Evolutionary conservation across 2,329 filamentous ascomycete genomes (phyloP), one percentile per base, ranked within the genome.

Genomic region (Purpureocillium lavendulum): DNA sequence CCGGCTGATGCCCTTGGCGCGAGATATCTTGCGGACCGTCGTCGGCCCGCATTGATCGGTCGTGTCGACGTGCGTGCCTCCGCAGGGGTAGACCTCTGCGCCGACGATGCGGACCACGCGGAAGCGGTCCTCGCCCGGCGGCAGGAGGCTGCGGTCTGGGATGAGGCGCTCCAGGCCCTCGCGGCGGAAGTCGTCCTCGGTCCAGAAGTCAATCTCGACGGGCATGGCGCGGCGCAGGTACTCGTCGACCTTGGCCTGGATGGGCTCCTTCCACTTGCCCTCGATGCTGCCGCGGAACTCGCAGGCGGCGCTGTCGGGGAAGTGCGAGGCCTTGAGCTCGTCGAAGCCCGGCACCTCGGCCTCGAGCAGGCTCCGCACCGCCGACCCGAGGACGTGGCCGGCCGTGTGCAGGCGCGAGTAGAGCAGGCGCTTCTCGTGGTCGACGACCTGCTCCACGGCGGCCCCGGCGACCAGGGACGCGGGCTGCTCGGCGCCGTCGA

Each of bases 341-440:
- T 75, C 71, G 42, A 82, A 77, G 16, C 62, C 64, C 1, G 60
- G 59, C 11, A 82, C 56, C 38, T 75, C 55, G 2, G 65, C 58
- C 44, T 72, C 67, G 2, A 77, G 58, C 0, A 84, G 66, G 38
- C 70, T 64, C 2, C 75, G 68, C n/a, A 86, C 77, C 0, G 83
- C 82, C 1, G 77, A 61, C 3, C 83, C 82, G 1, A 87, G 70
- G 3, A 87, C 74, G 49, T 88, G 84, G 28, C 84, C 84, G 0
- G 81, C 83, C 0, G 83, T 87, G 58, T 88, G 84, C 1, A 82
- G 68, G 1, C 82, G 73, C 1, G 80, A 85, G 60, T 82, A 77
- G 1, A 84, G 64, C 1, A 67, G 52, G 1, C 84, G 71, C 46
- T 77, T 82, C 14, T 73, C 69, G 0, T 50, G 59, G 53, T 87